Conservation (phyloP, 371 early-diverging fungal genomes). For the Haplosporangium sp. region DNA sequence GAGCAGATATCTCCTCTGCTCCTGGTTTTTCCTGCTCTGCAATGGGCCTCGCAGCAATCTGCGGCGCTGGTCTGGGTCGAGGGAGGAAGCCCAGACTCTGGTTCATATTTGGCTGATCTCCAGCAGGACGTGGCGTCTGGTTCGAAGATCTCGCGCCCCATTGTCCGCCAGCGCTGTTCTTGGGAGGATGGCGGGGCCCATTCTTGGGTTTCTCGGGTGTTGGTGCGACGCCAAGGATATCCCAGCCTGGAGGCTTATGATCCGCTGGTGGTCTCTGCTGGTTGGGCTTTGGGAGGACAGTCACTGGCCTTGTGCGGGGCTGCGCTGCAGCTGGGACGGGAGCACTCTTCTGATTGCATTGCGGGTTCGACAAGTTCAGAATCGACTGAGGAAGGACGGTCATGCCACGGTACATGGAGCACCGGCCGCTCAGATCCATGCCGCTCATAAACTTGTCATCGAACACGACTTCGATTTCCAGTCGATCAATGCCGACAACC, state of each 20-base stretch:
- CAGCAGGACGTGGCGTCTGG: slow-evolving; percentile 9
- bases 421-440: slow-evolving; percentile 78
- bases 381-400: slow-evolving; percentile 67
- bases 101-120: slow-evolving; percentile 22
- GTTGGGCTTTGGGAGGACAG: slow-evolving; percentile 23
- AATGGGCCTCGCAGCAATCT: slow-evolving; percentile 24
- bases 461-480: slow-evolving; percentile 85
- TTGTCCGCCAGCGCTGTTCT: slow-evolving; percentile 2
- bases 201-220: slow-evolving; percentile 26
- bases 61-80: slow-evolving; percentile 42
- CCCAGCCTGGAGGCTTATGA: slow-evolving; percentile 49
- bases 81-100: slow-evolving; percentile 48
- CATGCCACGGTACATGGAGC: slow-evolving; percentile 76
- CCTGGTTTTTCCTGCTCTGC: slow-evolving; percentile 15
- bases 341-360: slow-evolving; percentile 42
- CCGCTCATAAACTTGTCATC: slow-evolving; percentile 87
- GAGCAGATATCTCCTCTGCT: slow-evolving; percentile 26
- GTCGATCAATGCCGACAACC: slow-evolving; percentile 82
- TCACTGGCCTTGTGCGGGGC: slow-evolving; percentile 29
- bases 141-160: not conserved
- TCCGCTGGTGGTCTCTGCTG: slow-evolving; percentile 30
- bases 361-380: slow-evolving; percentile 71
- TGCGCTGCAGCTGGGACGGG: slow-evolving; percentile 15
- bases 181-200: slow-evolving; percentile 21
- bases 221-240: slow-evolving; percentile 41